Evolutionary conservation across 2,329 filamentous ascomycete species (phyloP).

Genomic region (Beauveria sp.): DNA sequence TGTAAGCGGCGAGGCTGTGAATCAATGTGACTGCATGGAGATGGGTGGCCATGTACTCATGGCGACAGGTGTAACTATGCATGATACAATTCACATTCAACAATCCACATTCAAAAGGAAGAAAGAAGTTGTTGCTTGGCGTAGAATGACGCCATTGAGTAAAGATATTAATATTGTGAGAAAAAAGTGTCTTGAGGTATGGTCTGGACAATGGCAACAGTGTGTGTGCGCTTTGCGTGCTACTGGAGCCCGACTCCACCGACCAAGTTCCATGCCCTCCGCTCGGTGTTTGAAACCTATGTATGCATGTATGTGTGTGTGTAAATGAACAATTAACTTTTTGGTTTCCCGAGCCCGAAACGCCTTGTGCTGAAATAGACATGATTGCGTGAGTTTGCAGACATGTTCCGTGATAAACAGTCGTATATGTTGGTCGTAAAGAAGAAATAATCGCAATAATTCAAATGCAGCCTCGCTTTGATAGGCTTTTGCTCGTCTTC

Average conservation of each 20-base stretch:
- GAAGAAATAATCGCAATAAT: not conserved
- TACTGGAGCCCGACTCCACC: slow-evolving; percentile 2
- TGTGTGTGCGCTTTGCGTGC: not conserved
- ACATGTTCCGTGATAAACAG: not conserved
- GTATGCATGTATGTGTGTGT: not conserved
- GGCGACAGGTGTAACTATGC: not conserved
- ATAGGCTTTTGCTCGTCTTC: not conserved
- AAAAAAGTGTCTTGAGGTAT: not conserved
- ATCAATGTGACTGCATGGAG: not conserved
- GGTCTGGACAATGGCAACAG: not conserved
- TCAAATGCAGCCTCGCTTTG: not conserved
- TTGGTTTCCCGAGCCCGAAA: not conserved
- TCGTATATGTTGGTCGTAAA: not conserved
- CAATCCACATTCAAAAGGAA: not conserved
- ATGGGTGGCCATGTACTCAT: not conserved
- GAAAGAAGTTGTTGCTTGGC: not conserved
- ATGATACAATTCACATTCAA: not conserved
- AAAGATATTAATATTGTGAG: not conserved
- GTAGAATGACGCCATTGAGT: not conserved
- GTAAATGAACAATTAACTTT: slow-evolving; percentile 4
- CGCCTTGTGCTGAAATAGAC: slow-evolving; percentile 5
- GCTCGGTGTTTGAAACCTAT: not conserved
- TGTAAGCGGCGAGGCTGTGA: not conserved
- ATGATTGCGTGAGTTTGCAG: not conserved
- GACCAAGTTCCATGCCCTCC: not conserved